Evolutionary conservation across 2,329 filamentous ascomycete genomes (phyloP), one percentile per base, ranked within the genome.

Genomic region (Penicillium decumbens): DNA sequence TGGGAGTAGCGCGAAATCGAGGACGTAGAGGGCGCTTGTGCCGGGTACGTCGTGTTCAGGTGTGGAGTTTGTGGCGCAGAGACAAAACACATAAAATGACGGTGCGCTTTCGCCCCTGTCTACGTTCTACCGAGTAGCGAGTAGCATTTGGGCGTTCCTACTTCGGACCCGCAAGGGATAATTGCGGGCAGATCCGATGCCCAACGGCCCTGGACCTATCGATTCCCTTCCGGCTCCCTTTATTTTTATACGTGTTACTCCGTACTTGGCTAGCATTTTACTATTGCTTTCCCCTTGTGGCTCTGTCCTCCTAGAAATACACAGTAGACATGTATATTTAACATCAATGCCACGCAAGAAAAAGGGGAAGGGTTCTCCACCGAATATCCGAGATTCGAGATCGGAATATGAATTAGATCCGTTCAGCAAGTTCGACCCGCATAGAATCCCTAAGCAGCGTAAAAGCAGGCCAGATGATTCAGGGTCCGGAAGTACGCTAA

Each of bases 171-270:
- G 47, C 41, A 49, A 49, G 41, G 40, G 40, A 29, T 35, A 24
- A 39, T 51, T 35, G 46, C 55, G 55, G 55, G 47, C 54, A 49
- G 51, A 58, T 54, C 55, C 53, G 51, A 41, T 29, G 45, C 48
- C 20, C 20, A 23, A 23, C 20, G 20, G 20, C 20, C 51, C 37
- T 28, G 27, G 53, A 49, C 45, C 47, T 45, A 53, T 53, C 37
- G 23, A 40, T 6, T 25, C 23, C 12, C 20, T 3, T 40, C 20
- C 7, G 24, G 12, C 13, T 23, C 3, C 20, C 13, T 40, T 24
- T 23, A 4, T 23, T 40, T 15, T 40, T 40, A 23, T 39, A 39
- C 37, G 5, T 15, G 23, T 24, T 25, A 40, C 37, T 8, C 7
- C 18, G 20, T 25, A 40, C 37, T 8, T n/a, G 23, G 20, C 20